Evolutionary conservation across 176 grass and related monocot genomes (phyloP).

Genomic region (Pharus latifolius): DNA sequence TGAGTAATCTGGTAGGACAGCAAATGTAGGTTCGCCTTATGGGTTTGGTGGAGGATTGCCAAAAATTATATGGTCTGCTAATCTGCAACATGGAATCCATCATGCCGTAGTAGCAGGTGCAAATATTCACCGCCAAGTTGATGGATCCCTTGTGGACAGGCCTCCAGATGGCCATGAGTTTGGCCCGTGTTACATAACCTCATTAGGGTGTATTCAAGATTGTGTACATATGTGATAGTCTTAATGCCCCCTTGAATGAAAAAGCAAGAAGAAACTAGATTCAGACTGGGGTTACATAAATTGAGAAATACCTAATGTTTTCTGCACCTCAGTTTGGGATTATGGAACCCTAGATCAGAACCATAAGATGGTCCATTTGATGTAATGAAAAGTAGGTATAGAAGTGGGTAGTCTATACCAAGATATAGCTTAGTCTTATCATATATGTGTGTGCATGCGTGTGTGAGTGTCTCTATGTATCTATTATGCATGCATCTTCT

Average conservation of each 20-base stretch:
- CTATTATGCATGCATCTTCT: not conserved
- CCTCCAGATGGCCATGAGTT: no score
- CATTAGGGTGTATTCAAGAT: not conserved
- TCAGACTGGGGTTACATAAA: not conserved
- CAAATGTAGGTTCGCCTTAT: no score
- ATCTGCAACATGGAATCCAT: no score
- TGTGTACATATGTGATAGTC: not conserved
- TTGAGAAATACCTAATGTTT: not conserved
- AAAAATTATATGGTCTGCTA: no score
- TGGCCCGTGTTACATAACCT: no score
- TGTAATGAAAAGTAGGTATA: not conserved
- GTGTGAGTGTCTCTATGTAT: not conserved
- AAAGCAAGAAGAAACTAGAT: not conserved
- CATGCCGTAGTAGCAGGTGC: no score
- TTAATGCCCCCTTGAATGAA: not conserved
- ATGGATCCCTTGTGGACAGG: no score
- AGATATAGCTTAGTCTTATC: not conserved
- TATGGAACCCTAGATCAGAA: not conserved
- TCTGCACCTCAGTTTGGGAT: not conserved
- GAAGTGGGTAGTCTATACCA: not conserved
- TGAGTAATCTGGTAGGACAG: no score
- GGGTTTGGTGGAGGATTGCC: no score
- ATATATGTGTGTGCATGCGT: conserved; percentile 1
- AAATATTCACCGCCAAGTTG: no score
- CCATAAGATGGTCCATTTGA: not conserved